Evolutionary conservation across 2,329 filamentous ascomycete species (phyloP), one percentile per base, ranked within the genome.

Genomic region (Colletotrichum plurivorum): DNA sequence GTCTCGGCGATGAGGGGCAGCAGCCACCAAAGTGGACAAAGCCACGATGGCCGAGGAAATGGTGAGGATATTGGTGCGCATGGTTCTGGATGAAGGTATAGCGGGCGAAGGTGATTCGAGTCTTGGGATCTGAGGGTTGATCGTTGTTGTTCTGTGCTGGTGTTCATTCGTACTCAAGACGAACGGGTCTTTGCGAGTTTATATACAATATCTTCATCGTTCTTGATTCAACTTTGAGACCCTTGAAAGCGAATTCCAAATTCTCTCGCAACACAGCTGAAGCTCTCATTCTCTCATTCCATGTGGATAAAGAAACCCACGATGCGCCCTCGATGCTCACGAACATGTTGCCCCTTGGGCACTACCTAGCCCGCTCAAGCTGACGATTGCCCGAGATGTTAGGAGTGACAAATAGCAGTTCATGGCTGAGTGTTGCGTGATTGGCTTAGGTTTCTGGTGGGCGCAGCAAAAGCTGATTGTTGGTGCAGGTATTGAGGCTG

Each of bases 1-100:
- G 31, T 54, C 52, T 54, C 52, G 39, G 52, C 52, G 52, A 41
- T 54, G 52, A 20, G 27, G 52, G 39, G 27, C 27, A 15, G 52
- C 52, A 9, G 31, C n/a, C 8, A 5, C 27, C 5, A 54, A n/a
- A 18, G 52, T 5, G 31, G 52, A 54, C 7, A 54, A 12, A 13
- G 52, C 31, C 52, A 41, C 10, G 52, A 27, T n/a, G 31, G 31
- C 52, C 27, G 31, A 36, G 31, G 10, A 36, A 36, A 20, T 39
- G 52, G 27, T 6, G n/a, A 20, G 3, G 52, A n/a, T 54, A n/a
- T n/a, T 54, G n/a, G 18, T 41, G n/a, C 16, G n/a, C 45, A 48
- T 48, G n/a, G 6, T 48, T 16, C 16, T 48, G 15, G 10, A 20
- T 48, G 45, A 18, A 48, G 45, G 9, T 20, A 4, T 18, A 5